Percentiles rank a stretch among this genome's conserved stretches.
Evolutionary conservation across 225 moss, liverwort and hornwort genomes (phyloP).

Genomic region (Pleurozium schreberi): DNA sequence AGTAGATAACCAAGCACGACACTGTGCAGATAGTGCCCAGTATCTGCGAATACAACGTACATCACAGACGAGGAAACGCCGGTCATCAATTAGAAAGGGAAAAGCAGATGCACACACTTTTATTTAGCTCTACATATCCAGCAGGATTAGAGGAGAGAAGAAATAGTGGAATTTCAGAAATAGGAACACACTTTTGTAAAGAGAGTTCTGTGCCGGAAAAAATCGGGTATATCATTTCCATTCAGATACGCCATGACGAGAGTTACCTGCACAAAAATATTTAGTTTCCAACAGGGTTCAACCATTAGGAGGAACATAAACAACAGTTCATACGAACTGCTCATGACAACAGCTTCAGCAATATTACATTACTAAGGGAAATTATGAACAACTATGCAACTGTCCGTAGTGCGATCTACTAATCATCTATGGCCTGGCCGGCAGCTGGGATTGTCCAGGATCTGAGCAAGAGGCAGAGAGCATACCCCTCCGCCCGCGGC

Average conservation of each 20-base stretch:
- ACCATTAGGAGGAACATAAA: not conserved
- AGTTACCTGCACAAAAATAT: slow-evolving; percentile 39
- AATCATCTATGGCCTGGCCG: not conserved
- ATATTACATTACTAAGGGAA: not conserved
- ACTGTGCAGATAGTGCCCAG: slow-evolving; percentile 61
- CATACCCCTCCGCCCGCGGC: slow-evolving; percentile 74
- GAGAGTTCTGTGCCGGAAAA: slow-evolving; percentile 42
- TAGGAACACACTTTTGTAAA: slow-evolving; percentile 39
- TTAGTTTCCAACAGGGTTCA: not conserved
- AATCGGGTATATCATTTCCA: slow-evolving; percentile 67
- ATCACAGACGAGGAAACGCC: not conserved
- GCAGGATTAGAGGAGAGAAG: not conserved
- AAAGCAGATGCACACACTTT: not conserved
- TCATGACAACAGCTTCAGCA: not conserved
- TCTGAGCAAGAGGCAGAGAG: not conserved
- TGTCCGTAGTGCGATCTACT: not conserved
- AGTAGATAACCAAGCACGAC: slow-evolving; percentile 59
- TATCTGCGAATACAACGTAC: slow-evolving; percentile 28
- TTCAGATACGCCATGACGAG: slow-evolving; percentile 78
- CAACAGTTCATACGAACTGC: not conserved
- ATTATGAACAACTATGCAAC: not conserved
- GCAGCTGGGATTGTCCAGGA: not conserved
- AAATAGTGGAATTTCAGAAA: not conserved
- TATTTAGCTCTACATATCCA: not conserved
- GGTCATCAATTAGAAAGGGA: not conserved